Base-by-base conservation (phyloP, 2,329 filamentous ascomycete genomes). In the Colletotrichum graminicola region DNA sequence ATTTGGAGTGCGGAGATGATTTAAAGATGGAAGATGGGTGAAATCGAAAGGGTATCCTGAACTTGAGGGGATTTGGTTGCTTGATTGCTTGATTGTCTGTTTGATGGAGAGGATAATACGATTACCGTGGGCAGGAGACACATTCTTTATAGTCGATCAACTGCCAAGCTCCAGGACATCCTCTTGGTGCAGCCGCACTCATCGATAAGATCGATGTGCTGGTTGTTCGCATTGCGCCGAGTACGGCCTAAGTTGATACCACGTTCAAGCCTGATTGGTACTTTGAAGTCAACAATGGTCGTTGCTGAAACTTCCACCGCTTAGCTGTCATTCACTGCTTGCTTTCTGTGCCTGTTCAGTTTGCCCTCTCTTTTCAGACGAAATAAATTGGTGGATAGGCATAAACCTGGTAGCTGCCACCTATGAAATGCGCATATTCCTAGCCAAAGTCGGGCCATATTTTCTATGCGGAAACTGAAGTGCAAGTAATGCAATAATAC, bases 61-160 rank as follows among this genome's bases (percentile, higher is more conserved):
- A 43, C 34, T 49, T 41, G 41, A 29, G 64, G n/a, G 51, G 39
- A 51, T 60, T 2, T 10, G n/a, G 5, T 47, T 62, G 68, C 64
- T 71, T 62, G 52, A 41, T 67, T 62, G 54, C n/a, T 60, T 63
- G 47, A 26, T 41, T 70, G 65, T 54, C 29, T 68, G 68, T 26
- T 49, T 56, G 29, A 47, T 62, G 60, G 39, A 14, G 34, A 29
- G 21, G 23, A 68, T 14, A 14, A 21, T 26, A 4, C 11, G 29
- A 26, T 55, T 18, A 10, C 26, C 45, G 47, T 41, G 66, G 52
- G 59, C 18, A n/a, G 54, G 36, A 21, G 29, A 11, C 18, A 23
- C 23, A 39, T 63, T 5, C 54, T 69, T 71, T 71, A 71, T 71
- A 71, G 52, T 43, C 59, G 21, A 39, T 14, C 14, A 36, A 18